These are phyloP conservation scores for Neurospora sp. DNA, from an alignment of 495 filamentous ascomycete species.

Conservation along the genomic window DNA sequence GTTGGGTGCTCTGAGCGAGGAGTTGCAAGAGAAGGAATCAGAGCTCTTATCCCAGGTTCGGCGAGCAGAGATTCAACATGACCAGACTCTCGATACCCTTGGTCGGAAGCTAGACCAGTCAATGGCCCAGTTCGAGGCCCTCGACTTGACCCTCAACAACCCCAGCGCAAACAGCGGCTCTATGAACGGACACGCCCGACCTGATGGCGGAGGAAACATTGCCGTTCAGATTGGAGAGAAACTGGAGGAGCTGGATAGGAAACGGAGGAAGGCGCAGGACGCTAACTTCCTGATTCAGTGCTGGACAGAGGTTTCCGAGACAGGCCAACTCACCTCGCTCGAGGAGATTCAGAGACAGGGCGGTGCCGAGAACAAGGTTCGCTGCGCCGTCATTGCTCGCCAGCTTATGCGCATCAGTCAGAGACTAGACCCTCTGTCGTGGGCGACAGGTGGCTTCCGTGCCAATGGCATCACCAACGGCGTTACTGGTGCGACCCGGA, in stretches of 20 bases:
- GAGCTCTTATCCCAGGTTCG: slow-evolving; percentile 83
- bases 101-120: slow-evolving; percentile 83
- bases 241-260: slow-evolving; percentile 87
- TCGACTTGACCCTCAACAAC: slow-evolving; percentile 69
- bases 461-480: slow-evolving; percentile 47
- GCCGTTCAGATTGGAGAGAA: slow-evolving; percentile 93
- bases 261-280: slow-evolving; percentile 80
- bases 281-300: slow-evolving; percentile 92
- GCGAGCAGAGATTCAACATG: slow-evolving; percentile 84
- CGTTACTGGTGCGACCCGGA: slow-evolving; percentile 27
- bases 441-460: slow-evolving; percentile 45
- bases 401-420: slow-evolving; percentile 84
- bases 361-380: slow-evolving; percentile 74
- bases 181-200: slow-evolving; percentile 30
- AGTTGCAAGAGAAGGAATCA: slow-evolving; percentile 76
- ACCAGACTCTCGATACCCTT: slow-evolving; percentile 73
- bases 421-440: slow-evolving; percentile 64
- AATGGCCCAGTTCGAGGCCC: slow-evolving; percentile 77
- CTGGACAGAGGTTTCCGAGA: slow-evolving; percentile 86
- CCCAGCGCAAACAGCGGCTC: slow-evolving; percentile 17
- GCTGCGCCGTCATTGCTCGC: slow-evolving; percentile 81
- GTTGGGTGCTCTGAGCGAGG: slow-evolving; percentile 71
- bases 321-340: slow-evolving; percentile 65
- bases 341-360: slow-evolving; percentile 73
- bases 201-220: slow-evolving; percentile 62